Base-by-base conservation (phyloP, 2,329 filamentous ascomycete species). In the Westerdykella ornata region DNA sequence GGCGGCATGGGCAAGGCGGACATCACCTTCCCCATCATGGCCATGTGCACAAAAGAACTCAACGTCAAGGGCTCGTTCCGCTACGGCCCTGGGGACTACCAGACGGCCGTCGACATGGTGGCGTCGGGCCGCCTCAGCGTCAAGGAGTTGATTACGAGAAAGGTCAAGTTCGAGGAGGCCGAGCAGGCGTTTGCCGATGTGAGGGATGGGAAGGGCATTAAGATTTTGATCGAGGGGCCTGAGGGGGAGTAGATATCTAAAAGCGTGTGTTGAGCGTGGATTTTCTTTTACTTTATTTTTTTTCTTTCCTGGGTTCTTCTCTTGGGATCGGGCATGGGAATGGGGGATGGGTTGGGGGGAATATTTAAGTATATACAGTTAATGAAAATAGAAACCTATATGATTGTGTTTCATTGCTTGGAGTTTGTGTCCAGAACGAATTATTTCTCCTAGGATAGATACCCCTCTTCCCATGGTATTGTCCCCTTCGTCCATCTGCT, bases 1-100 rank as follows among this genome's bases (percentile, higher is more conserved):
- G 64, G 62, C 40, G 89, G 89, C 41, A 94, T 96, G 88, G 90
- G 90, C 59, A 85, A 84, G 62, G 68, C 80, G 30, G 86, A 95
- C 59, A 89, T 96, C 65, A 85, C 69, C 7, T 95, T 96, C 72
- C 90, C 90, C 38, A 94, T 97, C 63, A 85, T 90, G 78, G 84
- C 85, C 4, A 74, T 94, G 60, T 94, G 88, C 65, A 76, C 82
- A 38, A 96, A 96, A 72, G 90, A 97, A 72, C 74, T 95, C 38
- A 94, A 82, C 9, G 76, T 85, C 35, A 85, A 84, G 61, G 90
- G 90, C 16, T 89, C 83, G 48, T 97, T 97, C 75, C 80, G 90
- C 30, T 97, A 97, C 67, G 83, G 83, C 3, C 78, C 80, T 41
- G 89, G 89, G 15, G 90, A 96, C 67, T 97, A 96, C 68, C 78